phyloP scores from a whole-genome alignment of 1,284 basidiomycete genomes.

The Jaminaea rosea region DNA sequence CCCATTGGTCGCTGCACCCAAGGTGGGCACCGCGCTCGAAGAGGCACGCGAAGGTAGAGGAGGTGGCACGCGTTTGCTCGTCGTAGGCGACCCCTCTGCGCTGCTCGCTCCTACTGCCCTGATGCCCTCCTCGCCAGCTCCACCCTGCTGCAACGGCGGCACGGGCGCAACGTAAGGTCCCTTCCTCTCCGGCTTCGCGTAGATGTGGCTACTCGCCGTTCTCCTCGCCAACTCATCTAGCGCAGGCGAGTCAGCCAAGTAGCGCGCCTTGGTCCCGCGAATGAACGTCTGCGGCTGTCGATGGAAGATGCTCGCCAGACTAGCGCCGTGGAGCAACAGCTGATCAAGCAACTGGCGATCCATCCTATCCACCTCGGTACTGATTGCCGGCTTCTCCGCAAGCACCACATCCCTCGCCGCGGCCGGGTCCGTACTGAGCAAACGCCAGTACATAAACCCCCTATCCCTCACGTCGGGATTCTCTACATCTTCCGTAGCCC shows the following conservation, averaged over 20 bases:
- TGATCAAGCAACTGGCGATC: conserved; percentile 48
- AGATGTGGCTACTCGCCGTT: conserved; percentile 32
- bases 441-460: conserved; percentile 98
- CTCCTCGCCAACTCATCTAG: conserved; percentile 28
- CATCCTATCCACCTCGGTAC: conserved; percentile 96
- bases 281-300: conserved; percentile 40
- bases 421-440: conserved; percentile 84
- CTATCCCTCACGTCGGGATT: conserved; percentile 93
- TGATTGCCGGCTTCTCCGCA: conserved; percentile 85
- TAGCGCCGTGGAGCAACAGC: conserved; percentile 36
- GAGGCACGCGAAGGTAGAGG: background rate
- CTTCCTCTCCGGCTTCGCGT: conserved; percentile 18
- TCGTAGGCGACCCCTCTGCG: background rate
- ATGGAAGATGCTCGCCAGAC: conserved; percentile 39
- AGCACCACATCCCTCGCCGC: conserved; percentile 84
- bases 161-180: background rate
- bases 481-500: conserved; percentile 93
- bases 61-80: too few relatives aligned
- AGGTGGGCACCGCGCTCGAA: background rate
- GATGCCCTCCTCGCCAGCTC: too few relatives aligned
- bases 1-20: too few relatives aligned
- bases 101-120: too few relatives aligned
- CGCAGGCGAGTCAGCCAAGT: conserved; percentile 12
- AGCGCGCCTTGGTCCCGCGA: conserved; percentile 24
- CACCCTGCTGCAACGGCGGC: too few relatives aligned